Percentiles rank a stretch among this genome's conserved stretches.
Conservation (phyloP, 208 protist species). For the Leishmania aethiopica region DNA sequence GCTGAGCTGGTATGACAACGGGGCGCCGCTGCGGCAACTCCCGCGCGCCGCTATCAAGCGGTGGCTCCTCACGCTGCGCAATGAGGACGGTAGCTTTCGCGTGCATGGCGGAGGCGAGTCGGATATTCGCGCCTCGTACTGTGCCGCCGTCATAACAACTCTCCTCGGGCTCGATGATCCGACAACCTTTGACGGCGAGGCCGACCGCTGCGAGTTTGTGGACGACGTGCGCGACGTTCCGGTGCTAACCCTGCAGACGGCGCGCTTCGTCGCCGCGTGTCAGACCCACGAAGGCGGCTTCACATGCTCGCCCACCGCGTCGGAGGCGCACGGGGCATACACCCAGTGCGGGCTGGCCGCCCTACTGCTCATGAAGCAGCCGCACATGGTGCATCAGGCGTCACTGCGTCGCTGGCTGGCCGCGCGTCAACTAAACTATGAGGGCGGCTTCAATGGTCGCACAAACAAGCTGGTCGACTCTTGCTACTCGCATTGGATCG, state of each 20-base stretch:
- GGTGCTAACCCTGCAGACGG: slow-evolving; percentile 52
- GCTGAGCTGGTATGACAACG: slow-evolving; percentile 31
- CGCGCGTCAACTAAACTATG: slow-evolving; percentile 71
- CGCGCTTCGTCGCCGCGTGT: slow-evolving; percentile 71
- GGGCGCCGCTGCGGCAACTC: slow-evolving; percentile 39
- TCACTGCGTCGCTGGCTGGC: slow-evolving; percentile 77
- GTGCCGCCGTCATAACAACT: slow-evolving; percentile 67
- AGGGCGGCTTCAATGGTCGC: slow-evolving; percentile 95
- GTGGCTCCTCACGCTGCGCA: slow-evolving; percentile 85
- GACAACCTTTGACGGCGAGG: slow-evolving; percentile 30
- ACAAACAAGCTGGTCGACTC: slow-evolving; percentile 98
- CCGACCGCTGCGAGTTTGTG: slow-evolving; percentile 12
- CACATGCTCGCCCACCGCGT: slow-evolving; percentile 44
- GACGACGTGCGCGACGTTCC: slow-evolving; percentile 35
- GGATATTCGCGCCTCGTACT: slow-evolving; percentile 91
- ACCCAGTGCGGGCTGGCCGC: slow-evolving; percentile 89
- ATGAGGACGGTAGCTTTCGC: slow-evolving; percentile 74
- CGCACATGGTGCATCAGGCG: slow-evolving; percentile 55
- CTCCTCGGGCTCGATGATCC: slow-evolving; percentile 73
- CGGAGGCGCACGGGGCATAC: slow-evolving; percentile 94
- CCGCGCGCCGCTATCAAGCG: slow-evolving; percentile 78
- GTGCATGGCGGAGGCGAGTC: slow-evolving; percentile 87
- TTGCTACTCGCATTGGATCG: slow-evolving; percentile 98
- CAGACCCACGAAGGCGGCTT: slow-evolving; percentile 95
- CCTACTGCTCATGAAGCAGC: slow-evolving; percentile 64